Conservation (phyloP, 2,329 filamentous ascomycete genomes). For the Claviceps quebecensis region DNA sequence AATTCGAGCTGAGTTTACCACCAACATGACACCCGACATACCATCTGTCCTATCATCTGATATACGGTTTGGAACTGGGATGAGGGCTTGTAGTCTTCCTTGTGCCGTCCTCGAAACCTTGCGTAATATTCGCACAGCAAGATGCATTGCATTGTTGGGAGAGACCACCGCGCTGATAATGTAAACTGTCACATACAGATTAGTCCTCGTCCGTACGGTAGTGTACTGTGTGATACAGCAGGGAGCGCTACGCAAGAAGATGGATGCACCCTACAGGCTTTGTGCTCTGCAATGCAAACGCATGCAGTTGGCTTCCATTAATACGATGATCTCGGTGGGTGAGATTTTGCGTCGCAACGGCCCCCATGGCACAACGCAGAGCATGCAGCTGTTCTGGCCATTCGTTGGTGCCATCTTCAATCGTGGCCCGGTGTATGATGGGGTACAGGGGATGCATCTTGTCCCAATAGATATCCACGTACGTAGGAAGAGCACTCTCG, state of each 20-base stretch:
- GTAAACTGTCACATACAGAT: slow-evolving; percentile 22
- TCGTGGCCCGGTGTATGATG: slow-evolving; percentile 34
- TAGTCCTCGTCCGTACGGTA: slow-evolving; percentile 1
- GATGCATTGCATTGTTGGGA: slow-evolving; percentile 38
- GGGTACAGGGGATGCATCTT: slow-evolving; percentile 34
- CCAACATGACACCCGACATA: slow-evolving; percentile 22
- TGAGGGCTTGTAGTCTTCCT: slow-evolving; percentile 32
- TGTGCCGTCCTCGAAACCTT: slow-evolving; percentile 37
- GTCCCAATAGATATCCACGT: slow-evolving; percentile 40
- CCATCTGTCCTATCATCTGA: slow-evolving; percentile 41
- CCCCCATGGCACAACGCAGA: slow-evolving; percentile 41
- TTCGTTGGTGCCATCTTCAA: slow-evolving; percentile 21
- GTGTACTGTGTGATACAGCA: background rate
- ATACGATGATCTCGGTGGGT: slow-evolving; percentile 33
- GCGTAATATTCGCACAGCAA: slow-evolving; percentile 41
- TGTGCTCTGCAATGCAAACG: slow-evolving; percentile 34
- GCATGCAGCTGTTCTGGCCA: slow-evolving; percentile 25
- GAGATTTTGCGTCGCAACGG: slow-evolving; percentile 39
- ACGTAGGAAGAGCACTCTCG: slow-evolving; percentile 31
- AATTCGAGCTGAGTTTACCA: background rate
- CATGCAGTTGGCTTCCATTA: slow-evolving; percentile 36
- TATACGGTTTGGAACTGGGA: slow-evolving; percentile 35
- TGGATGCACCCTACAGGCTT: slow-evolving; percentile 29
- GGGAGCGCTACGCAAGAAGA: too few species aligned
- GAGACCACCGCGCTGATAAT: slow-evolving; percentile 23